A percentile compares a stretch with the other conserved stretches of the same genome.
These are phyloP conservation scores for Teunomyces tritomae DNA, from an alignment of 805 yeast genomes.

Conservation along the genomic window DNA sequence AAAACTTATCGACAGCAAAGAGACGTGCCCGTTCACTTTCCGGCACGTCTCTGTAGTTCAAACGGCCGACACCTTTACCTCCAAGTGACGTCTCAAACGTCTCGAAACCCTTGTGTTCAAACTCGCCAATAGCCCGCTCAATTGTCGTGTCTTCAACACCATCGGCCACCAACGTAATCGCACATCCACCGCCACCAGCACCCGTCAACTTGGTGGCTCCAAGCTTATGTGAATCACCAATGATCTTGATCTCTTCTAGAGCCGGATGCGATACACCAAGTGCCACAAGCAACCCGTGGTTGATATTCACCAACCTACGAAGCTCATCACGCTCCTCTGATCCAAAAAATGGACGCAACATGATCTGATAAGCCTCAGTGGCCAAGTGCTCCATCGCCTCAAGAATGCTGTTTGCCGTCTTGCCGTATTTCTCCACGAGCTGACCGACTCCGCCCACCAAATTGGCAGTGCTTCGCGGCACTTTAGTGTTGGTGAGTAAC, in stretches of 20 bases:
- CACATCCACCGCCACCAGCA: slow-evolving; percentile 99
- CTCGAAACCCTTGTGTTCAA: slow-evolving; percentile 55
- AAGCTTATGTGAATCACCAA: slow-evolving; percentile 59
- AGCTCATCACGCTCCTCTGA: slow-evolving; percentile 38
- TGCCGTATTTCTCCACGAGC: slow-evolving; percentile 52
- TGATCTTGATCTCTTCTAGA: slow-evolving; percentile 69
- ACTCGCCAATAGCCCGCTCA: slow-evolving; percentile 33
- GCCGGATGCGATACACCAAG: slow-evolving; percentile 92
- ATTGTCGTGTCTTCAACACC: slow-evolving; percentile 33
- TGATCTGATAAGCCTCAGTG: slow-evolving; percentile 64
- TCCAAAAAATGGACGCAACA: slow-evolving; percentile 52
- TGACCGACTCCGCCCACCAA: slow-evolving; percentile 75
- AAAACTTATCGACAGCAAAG: slow-evolving; percentile 35
- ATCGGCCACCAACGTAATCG: slow-evolving; percentile 73
- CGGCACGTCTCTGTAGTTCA: slow-evolving; percentile 16
- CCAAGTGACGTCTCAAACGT: slow-evolving; percentile 81
- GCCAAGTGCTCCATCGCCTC: slow-evolving; percentile 77
- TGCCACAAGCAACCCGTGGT: slow-evolving; percentile 83
- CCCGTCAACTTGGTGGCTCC: slow-evolving; percentile 96
- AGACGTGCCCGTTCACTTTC: slow-evolving; percentile 10
- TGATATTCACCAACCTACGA: slow-evolving; percentile 66
- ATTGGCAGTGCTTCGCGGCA: slow-evolving; percentile 84
- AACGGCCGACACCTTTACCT: slow-evolving; percentile 80
- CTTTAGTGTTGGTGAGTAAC: slow-evolving; percentile 76
- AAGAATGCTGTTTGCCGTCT: slow-evolving; percentile 54